phyloP scores from a whole-genome alignment of 306 rosid genomes.

The Ceratonia siliqua region DNA sequence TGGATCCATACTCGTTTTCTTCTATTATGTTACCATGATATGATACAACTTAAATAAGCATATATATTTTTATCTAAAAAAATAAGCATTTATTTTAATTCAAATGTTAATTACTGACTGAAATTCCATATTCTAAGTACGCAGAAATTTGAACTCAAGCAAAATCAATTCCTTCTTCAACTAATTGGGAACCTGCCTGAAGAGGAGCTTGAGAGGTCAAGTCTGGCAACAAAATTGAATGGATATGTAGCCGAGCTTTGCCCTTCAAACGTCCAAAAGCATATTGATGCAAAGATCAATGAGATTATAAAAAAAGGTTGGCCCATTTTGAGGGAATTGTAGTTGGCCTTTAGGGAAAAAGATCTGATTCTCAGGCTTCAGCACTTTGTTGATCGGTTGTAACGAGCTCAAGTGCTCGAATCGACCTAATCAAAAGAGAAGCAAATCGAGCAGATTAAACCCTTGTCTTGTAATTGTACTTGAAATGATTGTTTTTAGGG shows the following conservation, averaged over 20 bases:
- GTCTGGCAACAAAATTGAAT: conserved; percentile 75
- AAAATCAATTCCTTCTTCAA: conserved; percentile 72
- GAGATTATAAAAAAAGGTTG: conserved; percentile 79
- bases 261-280: conserved; percentile 67
- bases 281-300: conserved; percentile 72
- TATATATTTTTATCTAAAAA: too few species aligned
- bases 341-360: conserved; percentile 7
- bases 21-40: background rate
- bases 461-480: background rate
- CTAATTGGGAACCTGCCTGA: conserved; percentile 81
- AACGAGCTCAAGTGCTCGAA: background rate
- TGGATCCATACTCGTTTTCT: background rate
- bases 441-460: background rate
- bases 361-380: background rate
- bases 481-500: background rate
- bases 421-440: background rate
- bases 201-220: conserved; percentile 80
- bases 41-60: background rate
- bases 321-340: conserved; percentile 79
- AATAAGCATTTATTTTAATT: background rate
- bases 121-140: conserved; percentile 22
- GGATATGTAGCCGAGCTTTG: conserved; percentile 87
- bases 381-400: conserved; percentile 9
- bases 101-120: conserved; percentile 18
- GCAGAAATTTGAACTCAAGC: conserved; percentile 98